These are phyloP conservation scores for Aspergillus caelatus DNA, from an alignment of 2,329 filamentous ascomycete genomes.

Conservation along the genomic window DNA sequence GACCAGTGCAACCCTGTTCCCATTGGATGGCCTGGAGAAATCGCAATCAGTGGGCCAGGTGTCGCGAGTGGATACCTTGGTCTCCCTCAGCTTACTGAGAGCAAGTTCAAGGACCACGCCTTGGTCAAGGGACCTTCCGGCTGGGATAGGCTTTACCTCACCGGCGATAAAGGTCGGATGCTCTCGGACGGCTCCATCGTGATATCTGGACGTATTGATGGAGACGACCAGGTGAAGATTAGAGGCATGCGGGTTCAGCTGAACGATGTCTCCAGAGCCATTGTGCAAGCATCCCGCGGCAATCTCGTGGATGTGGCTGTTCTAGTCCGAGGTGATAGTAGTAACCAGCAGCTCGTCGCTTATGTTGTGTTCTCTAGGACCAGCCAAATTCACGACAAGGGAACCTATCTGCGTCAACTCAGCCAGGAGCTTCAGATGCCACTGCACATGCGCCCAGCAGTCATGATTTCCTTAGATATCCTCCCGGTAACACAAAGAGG, in stretches of 20 bases:
- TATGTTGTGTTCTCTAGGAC: constrained; percentile 10
- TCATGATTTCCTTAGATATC: constrained; percentile 6
- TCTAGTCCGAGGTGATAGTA: not conserved
- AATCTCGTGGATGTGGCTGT: constrained; percentile 10
- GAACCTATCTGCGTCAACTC: constrained; percentile 9
- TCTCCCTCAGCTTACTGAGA: constrained; percentile 7
- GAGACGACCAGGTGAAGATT: constrained; percentile 14
- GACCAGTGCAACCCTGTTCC: constrained; percentile 8
- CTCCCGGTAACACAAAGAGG: constrained; percentile 8
- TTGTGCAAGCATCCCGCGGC: constrained; percentile 7
- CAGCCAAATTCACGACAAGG: constrained; percentile 3
- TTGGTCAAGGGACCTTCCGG: not conserved
- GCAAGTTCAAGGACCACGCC: not conserved
- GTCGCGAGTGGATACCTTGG: constrained; percentile 8
- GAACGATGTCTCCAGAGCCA: constrained; percentile 7
- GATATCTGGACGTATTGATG: constrained; percentile 12
- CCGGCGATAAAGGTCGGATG: constrained; percentile 15
- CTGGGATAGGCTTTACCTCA: constrained; percentile 3
- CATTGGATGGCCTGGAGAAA: constrained; percentile 12
- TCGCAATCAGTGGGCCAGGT: constrained; percentile 10
- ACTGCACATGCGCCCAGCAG: constrained; percentile 9
- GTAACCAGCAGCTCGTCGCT: constrained; percentile 8
- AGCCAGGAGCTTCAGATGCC: constrained; percentile 9
- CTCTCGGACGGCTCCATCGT: constrained; percentile 11
- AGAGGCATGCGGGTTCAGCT: constrained; percentile 14